These are phyloP conservation scores for Calocera cornea DNA, from an alignment of 768 basidiomycete species.

Conservation along the genomic window DNA sequence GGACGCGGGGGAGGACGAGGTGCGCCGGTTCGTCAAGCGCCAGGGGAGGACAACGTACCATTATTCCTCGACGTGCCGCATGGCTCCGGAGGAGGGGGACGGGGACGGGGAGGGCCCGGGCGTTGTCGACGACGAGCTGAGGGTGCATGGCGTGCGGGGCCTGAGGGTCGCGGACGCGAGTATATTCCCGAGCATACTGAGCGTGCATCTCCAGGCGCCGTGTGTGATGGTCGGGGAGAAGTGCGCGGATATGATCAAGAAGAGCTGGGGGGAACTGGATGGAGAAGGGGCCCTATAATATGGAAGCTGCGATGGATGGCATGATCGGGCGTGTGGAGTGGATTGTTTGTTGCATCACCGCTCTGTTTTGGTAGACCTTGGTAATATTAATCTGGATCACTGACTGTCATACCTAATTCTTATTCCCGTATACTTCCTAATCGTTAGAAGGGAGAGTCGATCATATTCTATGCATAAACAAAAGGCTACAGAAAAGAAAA, in stretches of 20 bases:
- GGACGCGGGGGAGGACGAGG: slow-evolving; percentile 20
- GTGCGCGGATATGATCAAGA: slow-evolving; percentile 20
- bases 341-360: too few relatives aligned
- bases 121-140: slow-evolving; percentile 1
- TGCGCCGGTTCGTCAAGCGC: slow-evolving; percentile 24
- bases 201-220: slow-evolving; percentile 20
- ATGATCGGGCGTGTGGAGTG: too few relatives aligned
- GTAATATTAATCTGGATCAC: too few relatives aligned
- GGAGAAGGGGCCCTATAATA: too few relatives aligned
- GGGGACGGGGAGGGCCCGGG: background rate
- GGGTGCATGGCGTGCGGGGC: background rate
- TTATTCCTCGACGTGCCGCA: slow-evolving; percentile 29
- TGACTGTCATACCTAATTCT: too few relatives aligned
- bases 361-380: too few relatives aligned
- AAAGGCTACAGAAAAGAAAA: too few relatives aligned
- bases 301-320: too few relatives aligned
- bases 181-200: background rate
- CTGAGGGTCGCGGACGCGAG: background rate
- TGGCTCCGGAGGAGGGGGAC: slow-evolving; percentile 23
- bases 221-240: slow-evolving; percentile 28
- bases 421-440: too few relatives aligned
- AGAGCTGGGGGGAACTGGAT: background rate
- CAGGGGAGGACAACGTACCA: slow-evolving; percentile 24
- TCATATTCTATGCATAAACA: too few relatives aligned
- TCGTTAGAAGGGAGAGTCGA: too few relatives aligned